Evolutionary conservation across 495 filamentous ascomycete species (phyloP), one percentile per base, ranked within the genome.

Genomic region (Trichoderma reesei): DNA sequence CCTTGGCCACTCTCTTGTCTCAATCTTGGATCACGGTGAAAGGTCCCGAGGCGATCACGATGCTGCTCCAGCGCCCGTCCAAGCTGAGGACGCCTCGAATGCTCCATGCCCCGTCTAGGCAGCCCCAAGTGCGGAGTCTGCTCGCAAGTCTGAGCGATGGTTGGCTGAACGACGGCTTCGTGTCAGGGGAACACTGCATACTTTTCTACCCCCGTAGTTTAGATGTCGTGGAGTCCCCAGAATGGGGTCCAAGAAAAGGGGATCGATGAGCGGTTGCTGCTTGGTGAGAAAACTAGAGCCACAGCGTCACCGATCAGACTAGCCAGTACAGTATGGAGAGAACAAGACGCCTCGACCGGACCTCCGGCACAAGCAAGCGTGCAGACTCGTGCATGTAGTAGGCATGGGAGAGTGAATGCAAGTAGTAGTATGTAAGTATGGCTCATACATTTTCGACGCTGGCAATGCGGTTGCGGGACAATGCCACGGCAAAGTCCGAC

Each of bases 291-390:
- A 14, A 56, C 41, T n/a, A 48, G 44, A 56, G 51, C 51, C 51
- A 56, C 18, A 1, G 34, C 51, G 51, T 26, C 51, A 56, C 51
- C 9, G 34, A 56, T 33, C 14, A 26, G 26, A 20, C 1, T 26
- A 26, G 26, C 26, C 26, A 26, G 26, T 26, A 26, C 51, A 56
- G 34, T 31, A 13, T 36, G 51, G 34, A n/a, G 51, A 56, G 20
- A 56, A 33, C 51, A 14, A 34, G 51, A 34, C 51, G 51, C 51
- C 51, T 56, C 51, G 51, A 56, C 51, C 51, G 51, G 51, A 56
- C 26, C 14, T 56, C 51, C 51, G 51, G 51, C 51, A 56, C 51
- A 33, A 34, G 26, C 16, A n/a, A 3, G 44, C 18, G 1, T 20
- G 44, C n/a, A 48, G 16, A n/a, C 44, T 20, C 44, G 44, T 48